Conservation (phyloP, 805 yeast species). For the Teunomyces funiuensis region DNA sequence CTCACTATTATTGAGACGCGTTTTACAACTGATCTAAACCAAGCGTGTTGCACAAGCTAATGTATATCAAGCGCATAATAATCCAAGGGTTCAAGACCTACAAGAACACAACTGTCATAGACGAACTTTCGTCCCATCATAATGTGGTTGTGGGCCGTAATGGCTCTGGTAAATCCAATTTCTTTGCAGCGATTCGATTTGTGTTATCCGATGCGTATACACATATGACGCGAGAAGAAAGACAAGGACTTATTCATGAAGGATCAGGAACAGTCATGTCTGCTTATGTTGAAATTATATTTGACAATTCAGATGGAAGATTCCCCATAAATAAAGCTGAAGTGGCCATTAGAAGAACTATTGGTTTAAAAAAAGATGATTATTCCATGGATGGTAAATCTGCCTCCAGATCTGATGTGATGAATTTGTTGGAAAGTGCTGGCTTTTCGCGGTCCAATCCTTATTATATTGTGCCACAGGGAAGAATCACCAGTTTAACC, state of each 20-base stretch:
- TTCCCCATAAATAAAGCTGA: conserved; percentile 70
- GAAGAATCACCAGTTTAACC: conserved; percentile 82
- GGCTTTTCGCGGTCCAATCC: conserved; percentile 91
- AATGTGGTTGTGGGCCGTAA: conserved; percentile 87
- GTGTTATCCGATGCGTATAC: conserved; percentile 88
- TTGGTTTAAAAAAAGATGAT: conserved; percentile 91
- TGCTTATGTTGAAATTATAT: conserved; percentile 86
- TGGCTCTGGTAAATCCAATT: conserved; percentile 96
- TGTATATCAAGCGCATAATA: conserved; percentile 53
- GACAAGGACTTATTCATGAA: conserved; percentile 85
- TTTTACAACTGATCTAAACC: neutral
- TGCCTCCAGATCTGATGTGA: conserved; percentile 76
- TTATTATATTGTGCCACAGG: conserved; percentile 96
- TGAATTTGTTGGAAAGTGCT: conserved; percentile 82
- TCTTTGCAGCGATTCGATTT: conserved; percentile 92
- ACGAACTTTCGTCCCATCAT: conserved; percentile 72
- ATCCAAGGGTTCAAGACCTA: conserved; percentile 95
- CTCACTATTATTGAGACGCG: neutral
- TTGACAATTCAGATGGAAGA: conserved; percentile 77
- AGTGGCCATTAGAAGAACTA: conserved; percentile 78
- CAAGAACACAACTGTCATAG: conserved; percentile 76
- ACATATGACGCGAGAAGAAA: conserved; percentile 78
- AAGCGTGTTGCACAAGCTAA: conserved; percentile 8
- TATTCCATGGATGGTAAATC: conserved; percentile 79
- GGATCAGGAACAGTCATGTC: conserved; percentile 89